Conservation (phyloP, 768 basidiomycete species). For the Amylocystis lapponica region DNA sequence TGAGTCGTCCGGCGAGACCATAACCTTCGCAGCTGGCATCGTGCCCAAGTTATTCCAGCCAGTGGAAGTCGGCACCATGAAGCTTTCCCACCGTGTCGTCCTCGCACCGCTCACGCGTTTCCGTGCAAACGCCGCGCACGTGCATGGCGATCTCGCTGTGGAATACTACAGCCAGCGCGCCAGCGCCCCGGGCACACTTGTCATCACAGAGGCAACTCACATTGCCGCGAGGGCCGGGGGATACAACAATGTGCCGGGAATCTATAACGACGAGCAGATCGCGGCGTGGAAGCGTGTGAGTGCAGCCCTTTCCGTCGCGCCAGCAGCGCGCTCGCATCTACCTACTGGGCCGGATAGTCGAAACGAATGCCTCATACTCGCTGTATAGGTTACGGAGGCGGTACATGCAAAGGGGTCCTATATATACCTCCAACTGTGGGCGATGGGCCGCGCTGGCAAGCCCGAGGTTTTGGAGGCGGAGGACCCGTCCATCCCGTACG, state of each 20-base stretch:
- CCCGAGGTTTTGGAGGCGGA: conserved; percentile 31
- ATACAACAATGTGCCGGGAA: conserved; percentile 46
- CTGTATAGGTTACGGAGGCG: conserved; percentile 46
- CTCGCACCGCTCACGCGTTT: conserved; percentile 45
- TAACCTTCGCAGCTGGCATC: no score
- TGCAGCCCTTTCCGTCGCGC: conserved; percentile 20
- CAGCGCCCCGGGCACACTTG: conserved; percentile 39
- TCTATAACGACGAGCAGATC: conserved; percentile 53
- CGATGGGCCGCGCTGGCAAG: no score
- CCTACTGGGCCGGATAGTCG: no score
- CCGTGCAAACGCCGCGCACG: conserved; percentile 30
- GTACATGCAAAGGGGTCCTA: conserved; percentile 49
- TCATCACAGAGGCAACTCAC: conserved; percentile 50
- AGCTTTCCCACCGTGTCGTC: conserved; percentile 42
- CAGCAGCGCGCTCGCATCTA: no score
- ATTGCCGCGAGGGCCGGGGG: conserved; percentile 45
- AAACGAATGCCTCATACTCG: no score
- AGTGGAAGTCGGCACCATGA: conserved; percentile 34
- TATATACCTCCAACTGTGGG: conserved; percentile 53
- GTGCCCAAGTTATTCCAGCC: conserved; percentile 38
- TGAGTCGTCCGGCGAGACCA: no score
- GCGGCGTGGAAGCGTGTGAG: conserved; percentile 38
- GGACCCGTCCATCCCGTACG: conserved; percentile 16
- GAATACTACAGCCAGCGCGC: conserved; percentile 44
- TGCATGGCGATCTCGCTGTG: conserved; percentile 30